A percentile compares a stretch with the other conserved stretches of the same genome.
Conservation (phyloP, 2,329 filamentous ascomycete genomes). For the Phoma herbarum region DNA sequence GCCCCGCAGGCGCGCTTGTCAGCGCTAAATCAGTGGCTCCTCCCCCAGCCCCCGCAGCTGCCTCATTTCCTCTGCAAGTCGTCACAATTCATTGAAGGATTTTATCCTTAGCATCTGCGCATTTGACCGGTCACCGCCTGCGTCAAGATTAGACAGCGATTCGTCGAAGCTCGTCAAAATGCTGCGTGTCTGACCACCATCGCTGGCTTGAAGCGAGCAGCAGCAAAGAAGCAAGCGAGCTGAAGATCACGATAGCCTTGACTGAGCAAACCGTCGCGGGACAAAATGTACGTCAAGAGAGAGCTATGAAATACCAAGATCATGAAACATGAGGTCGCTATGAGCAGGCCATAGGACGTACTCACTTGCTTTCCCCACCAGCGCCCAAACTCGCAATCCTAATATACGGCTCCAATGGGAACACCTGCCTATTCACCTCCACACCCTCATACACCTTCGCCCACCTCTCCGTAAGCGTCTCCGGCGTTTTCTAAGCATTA, state of each 20-base stretch:
- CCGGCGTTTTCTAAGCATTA: slow-evolving; percentile 56
- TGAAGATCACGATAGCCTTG: not conserved
- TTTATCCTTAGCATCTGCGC: not conserved
- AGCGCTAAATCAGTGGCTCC: slow-evolving; percentile 4
- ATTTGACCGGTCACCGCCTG: not conserved
- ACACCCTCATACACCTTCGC: slow-evolving; percentile 63
- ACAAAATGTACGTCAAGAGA: no score
- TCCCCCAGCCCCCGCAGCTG: not conserved
- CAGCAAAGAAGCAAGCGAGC: not conserved
- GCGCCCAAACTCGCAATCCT: slow-evolving; percentile 17
- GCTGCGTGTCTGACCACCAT: slow-evolving; percentile 1
- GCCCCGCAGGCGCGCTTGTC: slow-evolving; percentile 8
- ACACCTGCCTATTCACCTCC: slow-evolving; percentile 59
- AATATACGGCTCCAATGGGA: slow-evolving; percentile 60
- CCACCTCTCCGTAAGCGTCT: slow-evolving; percentile 57
- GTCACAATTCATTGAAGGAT: not conserved
- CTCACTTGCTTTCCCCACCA: not conserved
- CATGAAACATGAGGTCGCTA: not conserved
- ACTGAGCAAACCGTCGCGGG: no score
- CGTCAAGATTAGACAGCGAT: not conserved
- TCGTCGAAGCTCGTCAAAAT: not conserved
- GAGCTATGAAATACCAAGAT: not conserved
- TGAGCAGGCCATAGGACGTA: no score
- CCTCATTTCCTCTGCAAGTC: slow-evolving; percentile 3
- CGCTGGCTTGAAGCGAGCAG: not conserved